Percentiles rank a stretch among this genome's conserved stretches.
Evolutionary conservation across 257 asterid species (phyloP).

Genomic region (Cruciata laevipes): DNA sequence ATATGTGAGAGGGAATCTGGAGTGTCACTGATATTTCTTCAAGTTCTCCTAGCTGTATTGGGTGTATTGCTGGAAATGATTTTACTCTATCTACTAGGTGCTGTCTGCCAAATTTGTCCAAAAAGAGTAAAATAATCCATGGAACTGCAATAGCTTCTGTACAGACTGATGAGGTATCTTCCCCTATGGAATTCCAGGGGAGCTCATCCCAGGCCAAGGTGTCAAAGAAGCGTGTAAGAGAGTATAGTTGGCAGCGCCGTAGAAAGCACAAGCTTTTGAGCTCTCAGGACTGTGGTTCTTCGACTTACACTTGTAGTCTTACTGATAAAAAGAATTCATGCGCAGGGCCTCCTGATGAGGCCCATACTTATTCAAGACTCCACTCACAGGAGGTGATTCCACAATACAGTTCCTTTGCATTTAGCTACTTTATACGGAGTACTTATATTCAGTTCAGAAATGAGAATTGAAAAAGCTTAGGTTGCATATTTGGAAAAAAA

Average conservation of each 20-base stretch:
- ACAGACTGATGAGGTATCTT: slow-evolving; percentile 28
- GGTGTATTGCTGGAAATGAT: slow-evolving; percentile 27
- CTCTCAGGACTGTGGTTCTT: slow-evolving; percentile 26
- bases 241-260: slow-evolving; percentile 53
- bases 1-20: slow-evolving; percentile 27
- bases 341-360: slow-evolving; percentile 9
- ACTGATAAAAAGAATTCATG: not conserved
- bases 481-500: not conserved
- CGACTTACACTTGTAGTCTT: slow-evolving; percentile 25
- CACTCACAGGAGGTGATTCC: slow-evolving; percentile 17
- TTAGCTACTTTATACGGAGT: not conserved
- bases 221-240: slow-evolving; percentile 44
- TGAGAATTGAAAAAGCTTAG: not conserved
- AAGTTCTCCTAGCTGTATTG: slow-evolving; percentile 20
- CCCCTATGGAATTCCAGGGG: slow-evolving; percentile 21
- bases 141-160: slow-evolving; percentile 29
- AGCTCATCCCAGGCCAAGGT: slow-evolving; percentile 24
- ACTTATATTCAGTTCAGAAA: not conserved
- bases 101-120: slow-evolving; percentile 5
- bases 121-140: slow-evolving; percentile 20
- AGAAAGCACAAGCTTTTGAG: slow-evolving; percentile 43
- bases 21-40: slow-evolving; percentile 27
- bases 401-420: not conserved
- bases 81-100: slow-evolving; percentile 16
- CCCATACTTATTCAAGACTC: not conserved